Conservation (phyloP, 2,329 filamentous ascomycete genomes). For the Rutstroemia sydowiana region DNA sequence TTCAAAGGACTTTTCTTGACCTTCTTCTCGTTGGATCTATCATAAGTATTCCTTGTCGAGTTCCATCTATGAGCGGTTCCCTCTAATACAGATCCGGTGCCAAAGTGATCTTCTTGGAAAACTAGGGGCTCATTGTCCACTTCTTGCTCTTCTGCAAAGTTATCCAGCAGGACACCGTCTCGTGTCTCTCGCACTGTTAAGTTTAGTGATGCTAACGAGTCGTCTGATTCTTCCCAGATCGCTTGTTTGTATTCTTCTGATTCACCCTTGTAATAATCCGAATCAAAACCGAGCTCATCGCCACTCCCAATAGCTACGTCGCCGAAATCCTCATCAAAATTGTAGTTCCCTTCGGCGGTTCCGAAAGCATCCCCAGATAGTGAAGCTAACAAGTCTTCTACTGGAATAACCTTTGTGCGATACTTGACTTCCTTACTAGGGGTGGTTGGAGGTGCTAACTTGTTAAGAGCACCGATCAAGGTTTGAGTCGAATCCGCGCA, state of each 20-base stretch:
- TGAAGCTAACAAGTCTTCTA: conserved; percentile 83
- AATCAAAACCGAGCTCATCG: conserved; percentile 34
- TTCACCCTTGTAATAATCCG: conserved; percentile 42
- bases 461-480: conserved; percentile 69
- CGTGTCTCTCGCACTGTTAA: conserved; percentile 34
- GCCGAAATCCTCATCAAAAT: conserved; percentile 57
- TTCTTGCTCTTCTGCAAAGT: conserved; percentile 32
- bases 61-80: conserved; percentile 74
- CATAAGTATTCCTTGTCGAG: conserved; percentile 68
- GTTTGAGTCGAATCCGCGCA: conserved; percentile 97
- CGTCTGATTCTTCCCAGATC: conserved; percentile 35
- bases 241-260: conserved; percentile 23
- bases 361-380: conserved; percentile 82
- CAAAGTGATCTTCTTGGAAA: conserved; percentile 75
- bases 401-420: conserved; percentile 74
- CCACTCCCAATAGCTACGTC: conserved; percentile 36
- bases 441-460: conserved; percentile 68
- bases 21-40: conserved; percentile 53
- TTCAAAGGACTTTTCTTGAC: conserved; percentile 63
- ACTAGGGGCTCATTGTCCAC: conserved; percentile 56
- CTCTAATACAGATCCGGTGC: conserved; percentile 49
- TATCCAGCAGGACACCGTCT: conserved; percentile 41
- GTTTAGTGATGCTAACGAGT: conserved; percentile 22
- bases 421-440: conserved; percentile 81
- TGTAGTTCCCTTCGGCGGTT: conserved; percentile 52